Evolutionary conservation across 768 basidiomycete species (phyloP).

Genomic region (Leucosporidium scottii): DNA sequence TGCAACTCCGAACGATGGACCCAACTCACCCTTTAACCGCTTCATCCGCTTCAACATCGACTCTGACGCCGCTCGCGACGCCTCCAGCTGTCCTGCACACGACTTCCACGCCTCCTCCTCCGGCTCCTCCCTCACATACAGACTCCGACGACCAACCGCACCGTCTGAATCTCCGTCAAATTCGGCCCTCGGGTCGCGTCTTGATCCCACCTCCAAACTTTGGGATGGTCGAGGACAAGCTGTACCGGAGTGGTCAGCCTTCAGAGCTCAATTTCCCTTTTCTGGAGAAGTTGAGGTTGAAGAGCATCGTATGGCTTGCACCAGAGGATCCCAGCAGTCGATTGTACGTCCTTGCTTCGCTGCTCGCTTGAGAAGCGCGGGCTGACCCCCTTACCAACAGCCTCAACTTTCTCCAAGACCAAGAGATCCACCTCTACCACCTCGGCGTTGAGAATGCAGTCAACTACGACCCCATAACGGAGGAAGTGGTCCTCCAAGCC

Average conservation of each 20-base stretch:
- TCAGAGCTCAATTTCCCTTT: slow-evolving; percentile 36
- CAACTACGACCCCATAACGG: slow-evolving; percentile 37
- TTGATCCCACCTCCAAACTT: slow-evolving; percentile 42
- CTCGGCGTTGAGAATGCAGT: slow-evolving; percentile 34
- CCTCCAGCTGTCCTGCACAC: no score
- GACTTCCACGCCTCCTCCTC: no score
- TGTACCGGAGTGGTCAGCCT: slow-evolving; percentile 43
- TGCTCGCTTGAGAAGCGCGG: no score
- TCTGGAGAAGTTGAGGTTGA: slow-evolving; percentile 30
- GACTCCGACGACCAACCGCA: no score
- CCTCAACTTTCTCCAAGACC: slow-evolving; percentile 39
- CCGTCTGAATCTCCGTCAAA: no score
- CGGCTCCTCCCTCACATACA: no score
- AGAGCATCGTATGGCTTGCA: slow-evolving; percentile 43
- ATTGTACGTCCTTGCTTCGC: slow-evolving; percentile 36
- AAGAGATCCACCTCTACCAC: slow-evolving; percentile 41
- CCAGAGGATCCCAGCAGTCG: slow-evolving; percentile 42
- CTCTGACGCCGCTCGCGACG: no score
- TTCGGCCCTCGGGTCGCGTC: not conserved
- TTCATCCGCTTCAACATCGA: no score
- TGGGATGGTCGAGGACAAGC: slow-evolving; percentile 43
- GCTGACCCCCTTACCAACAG: not conserved
- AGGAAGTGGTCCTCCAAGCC: slow-evolving; percentile 43
- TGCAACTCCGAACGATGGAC: no score
- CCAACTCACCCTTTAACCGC: no score